A percentile compares a stretch with the other conserved stretches of the same genome.
Conservation (phyloP, 768 basidiomycete species). For the Porpolomopsis calyptriformis region DNA sequence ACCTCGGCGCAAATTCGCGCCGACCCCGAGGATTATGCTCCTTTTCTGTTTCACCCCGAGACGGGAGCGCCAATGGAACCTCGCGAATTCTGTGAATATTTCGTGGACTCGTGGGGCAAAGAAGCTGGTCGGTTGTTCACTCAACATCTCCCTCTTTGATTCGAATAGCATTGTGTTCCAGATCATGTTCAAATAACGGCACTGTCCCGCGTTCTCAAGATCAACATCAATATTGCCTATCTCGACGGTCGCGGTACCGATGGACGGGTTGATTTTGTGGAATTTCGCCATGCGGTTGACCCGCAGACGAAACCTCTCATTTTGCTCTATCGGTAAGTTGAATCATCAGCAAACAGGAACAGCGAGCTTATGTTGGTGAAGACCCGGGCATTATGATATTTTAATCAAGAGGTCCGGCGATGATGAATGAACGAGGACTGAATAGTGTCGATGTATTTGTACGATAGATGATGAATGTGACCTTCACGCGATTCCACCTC, state of each 20-base stretch:
- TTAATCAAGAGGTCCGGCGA: neutral
- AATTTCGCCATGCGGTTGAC: slow-evolving; percentile 43
- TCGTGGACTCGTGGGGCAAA: slow-evolving; percentile 68
- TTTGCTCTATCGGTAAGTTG: slow-evolving; percentile 59
- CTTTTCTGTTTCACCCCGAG: slow-evolving; percentile 76
- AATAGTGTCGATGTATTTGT: too few relatives aligned
- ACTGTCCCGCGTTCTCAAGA: slow-evolving; percentile 51
- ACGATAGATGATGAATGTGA: too few relatives aligned
- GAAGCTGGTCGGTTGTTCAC: slow-evolving; percentile 50
- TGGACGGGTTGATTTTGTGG: slow-evolving; percentile 55
- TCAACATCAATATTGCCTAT: slow-evolving; percentile 69
- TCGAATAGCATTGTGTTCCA: slow-evolving; percentile 14
- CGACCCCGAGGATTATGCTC: slow-evolving; percentile 47
- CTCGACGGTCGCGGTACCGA: slow-evolving; percentile 52
- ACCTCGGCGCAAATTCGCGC: slow-evolving; percentile 75
- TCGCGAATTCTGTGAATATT: slow-evolving; percentile 60
- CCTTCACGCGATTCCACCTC: slow-evolving; percentile 4
- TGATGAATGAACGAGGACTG: too few relatives aligned
- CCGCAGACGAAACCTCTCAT: slow-evolving; percentile 42
- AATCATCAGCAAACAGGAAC: slow-evolving; percentile 4
- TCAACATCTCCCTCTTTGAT: slow-evolving; percentile 12
- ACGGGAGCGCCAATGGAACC: slow-evolving; percentile 45
- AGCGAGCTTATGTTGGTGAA: slow-evolving; percentile 17
- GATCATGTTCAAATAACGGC: slow-evolving; percentile 82
- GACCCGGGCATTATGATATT: slow-evolving; percentile 87